Percentiles rank a stretch among this genome's conserved stretches.
These are phyloP conservation scores for Cercospora sp. DNA, from an alignment of 2,329 filamentous ascomycete genomes.

Conservation along the genomic window DNA sequence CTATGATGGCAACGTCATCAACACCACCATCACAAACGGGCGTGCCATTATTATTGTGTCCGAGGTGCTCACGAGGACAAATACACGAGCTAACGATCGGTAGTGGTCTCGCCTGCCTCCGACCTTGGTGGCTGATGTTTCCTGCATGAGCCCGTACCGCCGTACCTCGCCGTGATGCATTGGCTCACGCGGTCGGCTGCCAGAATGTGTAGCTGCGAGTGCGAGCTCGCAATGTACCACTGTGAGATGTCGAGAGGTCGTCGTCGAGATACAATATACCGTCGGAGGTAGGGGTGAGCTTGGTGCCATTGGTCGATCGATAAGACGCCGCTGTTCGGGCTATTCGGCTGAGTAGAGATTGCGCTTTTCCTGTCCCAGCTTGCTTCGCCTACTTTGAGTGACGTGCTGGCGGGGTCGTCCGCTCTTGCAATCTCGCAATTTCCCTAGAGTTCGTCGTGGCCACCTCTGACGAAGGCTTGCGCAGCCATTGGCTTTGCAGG, in stretches of 20 bases:
- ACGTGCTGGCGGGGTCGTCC: slow-evolving; percentile 1
- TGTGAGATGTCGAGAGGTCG: not conserved
- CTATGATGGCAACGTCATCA: not conserved
- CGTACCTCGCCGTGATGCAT: slow-evolving; percentile 16
- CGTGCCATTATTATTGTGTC: not conserved
- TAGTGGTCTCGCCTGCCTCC: slow-evolving; percentile 17
- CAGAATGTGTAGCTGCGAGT: slow-evolving; percentile 8
- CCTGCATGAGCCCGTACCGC: slow-evolving; percentile 11
- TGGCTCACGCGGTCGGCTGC: slow-evolving; percentile 12
- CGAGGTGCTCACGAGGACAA: slow-evolving; percentile 12
- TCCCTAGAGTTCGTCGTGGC: slow-evolving; percentile 1
- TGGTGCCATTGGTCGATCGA: slow-evolving; percentile 2
- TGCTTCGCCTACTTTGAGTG: not conserved
- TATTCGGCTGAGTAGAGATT: slow-evolving; percentile 7
- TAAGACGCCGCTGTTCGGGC: not conserved
- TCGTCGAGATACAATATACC: not conserved
- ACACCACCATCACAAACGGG: not conserved
- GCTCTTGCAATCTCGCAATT: slow-evolving; percentile 1
- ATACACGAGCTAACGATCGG: not conserved
- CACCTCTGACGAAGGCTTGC: not conserved
- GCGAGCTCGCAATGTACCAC: not conserved
- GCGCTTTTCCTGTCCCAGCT: not conserved
- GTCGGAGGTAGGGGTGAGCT: not conserved
- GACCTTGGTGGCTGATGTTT: slow-evolving; percentile 15
- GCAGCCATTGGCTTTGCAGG: slow-evolving; percentile 6